phyloP scores from a whole-genome alignment of 1,284 basidiomycete species.

The Moesziomyces parantarcticus region DNA sequence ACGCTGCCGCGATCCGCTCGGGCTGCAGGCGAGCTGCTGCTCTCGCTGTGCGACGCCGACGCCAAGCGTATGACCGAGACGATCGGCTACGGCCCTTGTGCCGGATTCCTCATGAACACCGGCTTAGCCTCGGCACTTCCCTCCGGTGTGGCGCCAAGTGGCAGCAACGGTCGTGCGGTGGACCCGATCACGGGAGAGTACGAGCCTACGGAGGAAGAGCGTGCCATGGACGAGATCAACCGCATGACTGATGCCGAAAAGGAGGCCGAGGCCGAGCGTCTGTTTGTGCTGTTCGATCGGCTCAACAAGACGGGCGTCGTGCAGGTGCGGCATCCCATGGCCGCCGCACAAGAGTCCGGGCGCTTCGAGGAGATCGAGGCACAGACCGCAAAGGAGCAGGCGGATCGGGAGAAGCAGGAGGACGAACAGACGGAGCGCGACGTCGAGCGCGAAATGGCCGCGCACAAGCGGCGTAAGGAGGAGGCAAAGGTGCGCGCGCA shows the following conservation, averaged over 20 bases:
- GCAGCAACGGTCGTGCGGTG: slow-evolving; percentile 27
- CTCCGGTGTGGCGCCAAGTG: not conserved
- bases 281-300: slow-evolving; percentile 60
- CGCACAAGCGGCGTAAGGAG: slow-evolving; percentile 33
- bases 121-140: slow-evolving; percentile 47
- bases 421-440: slow-evolving; percentile 38
- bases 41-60: slow-evolving; percentile 47
- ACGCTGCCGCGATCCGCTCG: slow-evolving; percentile 45
- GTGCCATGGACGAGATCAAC: slow-evolving; percentile 37
- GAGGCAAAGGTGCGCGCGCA: slow-evolving; percentile 25
- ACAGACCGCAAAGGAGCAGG: slow-evolving; percentile 25
- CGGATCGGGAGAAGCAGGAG: slow-evolving; percentile 21
- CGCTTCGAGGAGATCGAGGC: slow-evolving; percentile 47
- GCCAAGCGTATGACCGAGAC: slow-evolving; percentile 41
- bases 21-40: slow-evolving; percentile 53
- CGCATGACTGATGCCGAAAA: slow-evolving; percentile 57
- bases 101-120: slow-evolving; percentile 54
- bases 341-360: slow-evolving; percentile 28
- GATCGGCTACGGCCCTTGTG: slow-evolving; percentile 62
- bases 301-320: slow-evolving; percentile 57
- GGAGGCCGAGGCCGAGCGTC: slow-evolving; percentile 55
- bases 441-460: slow-evolving; percentile 40
- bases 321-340: slow-evolving; percentile 50
- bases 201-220: slow-evolving; percentile 42
- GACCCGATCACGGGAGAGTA: slow-evolving; percentile 60